Conservation (phyloP, 1,139 yeast species). For the Groenewaldozyma sp. region DNA sequence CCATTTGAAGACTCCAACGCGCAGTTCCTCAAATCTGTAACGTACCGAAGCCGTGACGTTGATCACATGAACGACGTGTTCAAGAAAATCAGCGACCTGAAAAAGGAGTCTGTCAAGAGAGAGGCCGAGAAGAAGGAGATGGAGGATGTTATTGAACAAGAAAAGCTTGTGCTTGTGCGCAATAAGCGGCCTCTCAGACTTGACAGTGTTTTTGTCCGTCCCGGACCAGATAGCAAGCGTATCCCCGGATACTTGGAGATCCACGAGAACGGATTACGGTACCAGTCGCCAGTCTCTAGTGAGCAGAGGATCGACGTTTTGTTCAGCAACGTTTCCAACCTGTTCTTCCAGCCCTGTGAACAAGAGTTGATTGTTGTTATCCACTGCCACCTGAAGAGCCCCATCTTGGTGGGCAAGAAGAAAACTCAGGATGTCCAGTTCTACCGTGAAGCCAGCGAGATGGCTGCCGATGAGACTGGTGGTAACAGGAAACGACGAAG, state of each 20-base stretch:
- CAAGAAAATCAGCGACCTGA: conserved; percentile 84
- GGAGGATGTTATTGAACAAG: conserved; percentile 94
- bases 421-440: conserved; percentile 94
- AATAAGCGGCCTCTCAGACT: conserved; percentile 75
- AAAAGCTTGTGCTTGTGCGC: conserved; percentile 70
- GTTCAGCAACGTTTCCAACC: conserved; percentile 83
- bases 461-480: conserved; percentile 96
- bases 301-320: conserved; percentile 85
- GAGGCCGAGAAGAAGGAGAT: conserved; percentile 86
- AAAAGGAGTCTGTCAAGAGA: conserved; percentile 82
- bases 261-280: conserved; percentile 93
- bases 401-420: conserved; percentile 91
- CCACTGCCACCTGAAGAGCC: conserved; percentile 86
- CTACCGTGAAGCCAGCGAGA: conserved; percentile 93
- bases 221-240: conserved; percentile 94
- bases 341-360: conserved; percentile 93
- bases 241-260: conserved; percentile 85
- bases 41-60: conserved; percentile 82
- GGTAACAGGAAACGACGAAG: conserved; percentile 62
- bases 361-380: conserved; percentile 89
- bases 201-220: conserved; percentile 85
- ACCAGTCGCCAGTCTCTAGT: conserved; percentile 66
- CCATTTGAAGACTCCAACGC: conserved; percentile 91
- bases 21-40: conserved; percentile 77
- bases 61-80: conserved; percentile 88